Evolutionary conservation across 306 rosid species (phyloP).

Genomic region (Sphenostylis stenocarpa): DNA sequence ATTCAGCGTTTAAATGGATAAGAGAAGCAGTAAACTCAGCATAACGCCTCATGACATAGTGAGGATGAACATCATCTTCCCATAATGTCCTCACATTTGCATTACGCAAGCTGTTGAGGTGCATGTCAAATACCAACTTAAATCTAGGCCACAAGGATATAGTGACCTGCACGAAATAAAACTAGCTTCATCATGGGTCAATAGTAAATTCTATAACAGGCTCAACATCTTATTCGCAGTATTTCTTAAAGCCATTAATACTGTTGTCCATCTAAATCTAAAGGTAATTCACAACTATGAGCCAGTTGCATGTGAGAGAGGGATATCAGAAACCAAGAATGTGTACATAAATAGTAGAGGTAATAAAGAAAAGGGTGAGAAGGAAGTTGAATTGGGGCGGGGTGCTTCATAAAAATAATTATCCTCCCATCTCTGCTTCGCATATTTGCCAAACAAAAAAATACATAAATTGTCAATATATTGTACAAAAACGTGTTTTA

Average conservation of each 20-base stretch:
- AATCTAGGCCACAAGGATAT: slow-evolving; percentile 97
- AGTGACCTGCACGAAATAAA: slow-evolving; percentile 65
- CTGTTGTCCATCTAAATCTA: not conserved
- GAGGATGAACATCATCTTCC: slow-evolving; percentile 99
- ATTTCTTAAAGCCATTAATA: slow-evolving; percentile 20
- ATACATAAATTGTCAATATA: not conserved
- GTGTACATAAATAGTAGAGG: not conserved
- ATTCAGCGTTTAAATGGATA: slow-evolving; percentile 84
- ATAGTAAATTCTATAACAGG: slow-evolving; percentile 11
- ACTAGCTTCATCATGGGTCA: slow-evolving; percentile 22
- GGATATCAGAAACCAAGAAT: slow-evolving; percentile 15
- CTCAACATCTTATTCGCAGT: not conserved
- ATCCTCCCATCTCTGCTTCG: not conserved
- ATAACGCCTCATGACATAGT: slow-evolving; percentile 96
- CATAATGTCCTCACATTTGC: slow-evolving; percentile 85
- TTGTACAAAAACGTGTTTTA: not conserved
- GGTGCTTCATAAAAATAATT: not conserved
- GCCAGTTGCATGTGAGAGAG: not conserved
- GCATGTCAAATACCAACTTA: slow-evolving; percentile 97
- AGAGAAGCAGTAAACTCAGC: slow-evolving; percentile 97
- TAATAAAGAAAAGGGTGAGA: not conserved
- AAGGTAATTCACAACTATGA: not conserved
- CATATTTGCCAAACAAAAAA: not conserved
- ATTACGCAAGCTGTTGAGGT: slow-evolving; percentile 85
- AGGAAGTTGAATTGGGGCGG: not conserved